Base-by-base conservation (phyloP, 2,329 filamentous ascomycete species). In the Fusarium praegraminearum region DNA sequence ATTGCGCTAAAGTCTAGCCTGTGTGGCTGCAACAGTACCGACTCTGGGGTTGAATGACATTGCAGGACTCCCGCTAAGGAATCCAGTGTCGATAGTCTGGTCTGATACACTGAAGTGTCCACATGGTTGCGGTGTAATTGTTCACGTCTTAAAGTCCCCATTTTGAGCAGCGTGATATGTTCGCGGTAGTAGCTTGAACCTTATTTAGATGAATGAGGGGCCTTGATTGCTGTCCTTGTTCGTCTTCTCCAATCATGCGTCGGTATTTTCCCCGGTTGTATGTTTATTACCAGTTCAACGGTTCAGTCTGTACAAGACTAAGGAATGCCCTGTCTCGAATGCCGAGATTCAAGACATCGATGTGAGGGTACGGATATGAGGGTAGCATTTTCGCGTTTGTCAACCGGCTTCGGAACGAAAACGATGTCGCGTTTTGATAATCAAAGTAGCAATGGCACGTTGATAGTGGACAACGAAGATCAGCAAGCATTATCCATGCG, bases 151-250 rank as follows among this genome's bases (percentile, higher is more conserved):
- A 28, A 30, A 62, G 46, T 33, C 38, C 55, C 63, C 60, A 35
- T 56, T 53, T 38, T 49, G 33, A 61, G 57, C 35, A 62, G 43
- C 61, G 62, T 63, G 62, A 57, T 57, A 62, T 65, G 45, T 62
- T 47, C 49, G 50, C 40, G 16, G 44, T 66, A 49, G 65, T 51
- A 51, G 49, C 24, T 44, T 46, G 66, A 74, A 74, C 70, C 71
- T 74, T 74, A 69, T 59, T 69, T 58, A 63, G 56, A 70, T 74
- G 58, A 64, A 61, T 57, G 67, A 56, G 32, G 32, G 60, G 43
- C 59, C 61, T 61, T 70, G 58, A 60, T 41, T 57, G 56, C 57
- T 57, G 33, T 50, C 36, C 24, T 36, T 55, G 44, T 50, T 47
- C 57, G 49, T 67, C 28, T 40, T 52, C 56, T 58, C 72, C 70